phyloP scores from a whole-genome alignment of 2,329 filamentous ascomycete species.

The Ophiocordyceps unilateralis region DNA sequence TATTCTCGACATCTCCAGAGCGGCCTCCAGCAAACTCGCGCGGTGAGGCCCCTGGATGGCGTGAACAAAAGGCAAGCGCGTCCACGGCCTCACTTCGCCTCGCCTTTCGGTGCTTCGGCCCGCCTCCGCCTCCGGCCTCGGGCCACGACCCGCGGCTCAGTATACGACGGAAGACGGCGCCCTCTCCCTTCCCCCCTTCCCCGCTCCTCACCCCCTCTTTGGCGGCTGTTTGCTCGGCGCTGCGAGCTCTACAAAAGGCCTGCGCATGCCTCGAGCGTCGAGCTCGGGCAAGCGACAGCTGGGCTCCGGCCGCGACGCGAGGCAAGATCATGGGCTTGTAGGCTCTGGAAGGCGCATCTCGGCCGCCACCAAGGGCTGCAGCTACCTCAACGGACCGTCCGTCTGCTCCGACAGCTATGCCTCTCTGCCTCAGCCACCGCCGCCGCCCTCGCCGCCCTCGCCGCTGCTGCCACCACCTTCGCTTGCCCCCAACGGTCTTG shows the following conservation, averaged over 20 bases:
- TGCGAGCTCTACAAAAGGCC: conserved; percentile 14
- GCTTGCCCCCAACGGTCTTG: conserved; percentile 6
- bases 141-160: not conserved
- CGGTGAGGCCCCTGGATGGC: not conserved
- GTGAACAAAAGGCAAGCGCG: not conserved
- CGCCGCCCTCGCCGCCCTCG: conserved; percentile 7
- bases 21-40: not conserved
- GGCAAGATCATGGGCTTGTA: conserved; percentile 79
- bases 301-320: conserved; percentile 48
- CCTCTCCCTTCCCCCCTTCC: conserved; percentile 2
- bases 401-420: conserved; percentile 15
- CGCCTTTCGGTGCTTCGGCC: not conserved
- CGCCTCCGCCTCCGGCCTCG: not conserved
- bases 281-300: conserved; percentile 44
- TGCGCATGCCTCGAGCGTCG: conserved; percentile 44
- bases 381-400: conserved; percentile 22
- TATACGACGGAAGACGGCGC: conserved; percentile 3
- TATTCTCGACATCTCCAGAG: not conserved
- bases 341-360: conserved; percentile 26
- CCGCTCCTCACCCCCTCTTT: conserved; percentile 5
- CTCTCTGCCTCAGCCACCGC: conserved; percentile 12
- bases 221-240: conserved; percentile 10
- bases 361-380: conserved; percentile 26
- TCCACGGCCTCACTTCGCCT: not conserved
- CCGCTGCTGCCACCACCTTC: conserved; percentile 2